phyloP scores from a whole-genome alignment of 2,329 filamentous ascomycete genomes.

The Alternaria incomplexa region DNA sequence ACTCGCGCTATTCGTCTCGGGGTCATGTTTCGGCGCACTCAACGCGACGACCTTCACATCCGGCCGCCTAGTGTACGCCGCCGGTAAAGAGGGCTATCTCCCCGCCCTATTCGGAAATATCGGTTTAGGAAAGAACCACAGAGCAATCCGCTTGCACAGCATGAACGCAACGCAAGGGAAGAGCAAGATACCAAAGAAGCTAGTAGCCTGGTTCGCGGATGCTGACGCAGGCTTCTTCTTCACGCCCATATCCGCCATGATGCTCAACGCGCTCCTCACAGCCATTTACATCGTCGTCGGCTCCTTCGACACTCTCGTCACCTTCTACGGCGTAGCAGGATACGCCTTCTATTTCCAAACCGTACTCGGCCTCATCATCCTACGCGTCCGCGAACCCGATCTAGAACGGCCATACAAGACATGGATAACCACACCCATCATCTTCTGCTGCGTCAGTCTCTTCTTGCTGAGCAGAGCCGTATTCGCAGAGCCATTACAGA shows the following conservation, averaged over 20 bases:
- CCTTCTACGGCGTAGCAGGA: constrained; percentile 96
- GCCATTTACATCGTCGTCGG: constrained; percentile 80
- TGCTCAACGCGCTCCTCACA: constrained; percentile 79
- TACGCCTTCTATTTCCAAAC: constrained; percentile 98
- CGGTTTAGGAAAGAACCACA: constrained; percentile 64
- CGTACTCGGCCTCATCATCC: constrained; percentile 88
- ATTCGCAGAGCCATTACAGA: constrained; percentile 90
- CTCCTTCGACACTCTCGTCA: constrained; percentile 89
- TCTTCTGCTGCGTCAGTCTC: constrained; percentile 96
- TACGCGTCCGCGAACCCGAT: constrained; percentile 84
- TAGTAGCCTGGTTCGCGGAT: constrained; percentile 44
- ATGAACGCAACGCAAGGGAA: constrained; percentile 26
- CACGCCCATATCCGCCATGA: constrained; percentile 91
- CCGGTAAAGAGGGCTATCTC: constrained; percentile 93
- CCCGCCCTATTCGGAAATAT: constrained; percentile 83
- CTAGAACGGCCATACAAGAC: constrained; percentile 91
- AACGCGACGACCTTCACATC: constrained; percentile 95
- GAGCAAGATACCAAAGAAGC: constrained; percentile 26
- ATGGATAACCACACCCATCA: constrained; percentile 96
- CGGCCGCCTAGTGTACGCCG: constrained; percentile 88
- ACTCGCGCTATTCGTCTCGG: constrained; percentile 86
- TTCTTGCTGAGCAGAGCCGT: constrained; percentile 89
- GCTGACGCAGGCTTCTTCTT: constrained; percentile 86
- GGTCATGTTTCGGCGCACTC: constrained; percentile 90
- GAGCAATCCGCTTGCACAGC: constrained; percentile 43